A percentile compares a stretch with the other conserved stretches of the same genome.
These are phyloP conservation scores for Trichoderma sp. DNA, from an alignment of 2,329 filamentous ascomycete species.

Conservation along the genomic window DNA sequence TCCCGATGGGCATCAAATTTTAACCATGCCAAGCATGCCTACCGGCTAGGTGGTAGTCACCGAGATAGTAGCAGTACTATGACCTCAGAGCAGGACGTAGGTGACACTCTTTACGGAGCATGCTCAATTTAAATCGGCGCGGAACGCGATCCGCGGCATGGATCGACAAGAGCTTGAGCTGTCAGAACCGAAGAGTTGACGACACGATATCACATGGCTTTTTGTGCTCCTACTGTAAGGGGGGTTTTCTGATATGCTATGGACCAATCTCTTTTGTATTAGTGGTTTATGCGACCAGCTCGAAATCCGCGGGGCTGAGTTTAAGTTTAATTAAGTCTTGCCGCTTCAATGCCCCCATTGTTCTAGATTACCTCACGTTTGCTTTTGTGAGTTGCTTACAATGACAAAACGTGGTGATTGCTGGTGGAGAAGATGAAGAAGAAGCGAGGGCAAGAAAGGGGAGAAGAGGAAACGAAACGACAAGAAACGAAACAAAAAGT, in stretches of 20 bases:
- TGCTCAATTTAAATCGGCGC: neutral
- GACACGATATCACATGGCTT: neutral
- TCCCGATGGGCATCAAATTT: neutral
- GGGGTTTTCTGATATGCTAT: neutral
- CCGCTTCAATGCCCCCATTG: neutral
- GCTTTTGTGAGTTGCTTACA: neutral
- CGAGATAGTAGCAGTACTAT: neutral
- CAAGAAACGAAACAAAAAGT: neutral
- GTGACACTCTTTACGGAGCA: neutral
- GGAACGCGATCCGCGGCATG: neutral
- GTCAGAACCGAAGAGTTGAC: neutral
- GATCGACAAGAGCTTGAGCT: neutral
- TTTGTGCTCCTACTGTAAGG: neutral
- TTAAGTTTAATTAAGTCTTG: neutral
- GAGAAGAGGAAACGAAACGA: neutral
- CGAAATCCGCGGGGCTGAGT: neutral
- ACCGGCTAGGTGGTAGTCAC: neutral
- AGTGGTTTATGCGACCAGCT: neutral
- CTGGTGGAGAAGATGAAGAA: neutral
- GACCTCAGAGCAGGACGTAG: neutral
- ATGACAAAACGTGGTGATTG: neutral
- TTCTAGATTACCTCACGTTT: neutral
- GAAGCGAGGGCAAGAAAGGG: neutral
- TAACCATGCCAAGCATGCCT: neutral
- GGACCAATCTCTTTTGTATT: neutral